Base-by-base conservation (phyloP, 306 rosid genomes). In the Quercus agrifolia region DNA sequence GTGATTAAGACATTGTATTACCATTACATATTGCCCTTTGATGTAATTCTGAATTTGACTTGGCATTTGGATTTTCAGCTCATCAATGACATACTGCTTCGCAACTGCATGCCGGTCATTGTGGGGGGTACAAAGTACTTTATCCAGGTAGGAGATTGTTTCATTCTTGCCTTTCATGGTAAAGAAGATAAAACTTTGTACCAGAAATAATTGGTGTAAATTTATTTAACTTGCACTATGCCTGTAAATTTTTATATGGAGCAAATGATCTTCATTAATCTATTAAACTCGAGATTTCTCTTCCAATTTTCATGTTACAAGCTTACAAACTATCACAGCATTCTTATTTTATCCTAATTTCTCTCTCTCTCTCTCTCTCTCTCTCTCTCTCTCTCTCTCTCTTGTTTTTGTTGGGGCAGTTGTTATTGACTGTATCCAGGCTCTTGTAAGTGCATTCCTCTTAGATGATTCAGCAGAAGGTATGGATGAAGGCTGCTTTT, bases 101-200 rank as follows among this genome's bases (percentile, higher is more conserved):
- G 95, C 31, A 82, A 86, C 9, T 78, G 87, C 85, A 74, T 91
- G 82, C 98, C 98, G 6, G 90, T 91, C 79, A 81, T 94, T 74
- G 97, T 91, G 79, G 98, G 98, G 70, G 98, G 98, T n/a, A 94
- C 98, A 17, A 88, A 92, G 84, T 94, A 94, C 80, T 94, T 91
- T 84, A 94, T 94, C 64, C 97, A 94, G 97, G 98, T 92, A 66
- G 5, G 82, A 31, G 55, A 19, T 73, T 73, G 55, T 66, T 66
- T 33, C 51, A 18, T 66, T 31, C 13, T 66, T 44, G 33, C 19
- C 25, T 66, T 66, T 33, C 11, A 30, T 21, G n/a, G 25, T 66
- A 31, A 66, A 31, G 71, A 20, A 30, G 51, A 12, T 62, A 10
- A 25, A 57, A 12, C 44, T 62, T 12, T 10, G 19, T 25, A 23